Evolutionary conservation across 768 basidiomycete genomes (phyloP).

Genomic region (Mycena olivaceomarginata): DNA sequence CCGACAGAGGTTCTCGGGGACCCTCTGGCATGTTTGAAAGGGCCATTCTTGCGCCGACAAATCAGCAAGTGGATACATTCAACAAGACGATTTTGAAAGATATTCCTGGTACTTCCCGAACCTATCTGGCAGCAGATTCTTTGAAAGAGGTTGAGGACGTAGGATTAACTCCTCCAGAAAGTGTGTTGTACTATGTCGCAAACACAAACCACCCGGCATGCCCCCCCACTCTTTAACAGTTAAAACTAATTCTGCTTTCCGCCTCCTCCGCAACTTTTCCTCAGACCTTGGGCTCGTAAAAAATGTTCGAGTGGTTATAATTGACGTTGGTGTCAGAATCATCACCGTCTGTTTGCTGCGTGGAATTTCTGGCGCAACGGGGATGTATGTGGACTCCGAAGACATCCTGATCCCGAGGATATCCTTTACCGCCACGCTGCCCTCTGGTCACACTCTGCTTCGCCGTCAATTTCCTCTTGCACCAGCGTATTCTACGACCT

Average conservation of each 20-base stretch:
- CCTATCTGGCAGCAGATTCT: constrained; percentile 41
- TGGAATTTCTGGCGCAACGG: neutral
- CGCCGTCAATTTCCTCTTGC: too few relatives aligned
- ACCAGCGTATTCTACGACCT: too few relatives aligned
- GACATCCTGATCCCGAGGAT: too few relatives aligned
- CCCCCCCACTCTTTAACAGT: constrained; percentile 51
- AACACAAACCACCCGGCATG: constrained; percentile 37
- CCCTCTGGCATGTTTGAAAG: constrained; percentile 50
- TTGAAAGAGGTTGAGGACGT: constrained; percentile 36
- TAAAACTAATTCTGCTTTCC: constrained; percentile 55
- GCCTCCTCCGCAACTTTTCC: constrained; percentile 60
- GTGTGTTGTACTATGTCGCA: constrained; percentile 40
- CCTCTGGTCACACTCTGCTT: too few relatives aligned
- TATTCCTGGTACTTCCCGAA: constrained; percentile 42
- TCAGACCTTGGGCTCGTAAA: constrained; percentile 60
- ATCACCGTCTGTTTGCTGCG: constrained; percentile 41
- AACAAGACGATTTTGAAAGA: constrained; percentile 54
- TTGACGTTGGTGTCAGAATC: constrained; percentile 47
- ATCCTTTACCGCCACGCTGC: too few relatives aligned
- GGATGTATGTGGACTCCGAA: too few relatives aligned
- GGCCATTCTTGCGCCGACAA: constrained; percentile 61
- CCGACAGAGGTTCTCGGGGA: constrained; percentile 50
- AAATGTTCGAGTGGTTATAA: constrained; percentile 59
- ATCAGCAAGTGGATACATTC: constrained; percentile 60
- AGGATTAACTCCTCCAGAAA: constrained; percentile 25